These are phyloP conservation scores for Fusarium begoniae DNA, from an alignment of 2,329 filamentous ascomycete species.

Conservation along the genomic window DNA sequence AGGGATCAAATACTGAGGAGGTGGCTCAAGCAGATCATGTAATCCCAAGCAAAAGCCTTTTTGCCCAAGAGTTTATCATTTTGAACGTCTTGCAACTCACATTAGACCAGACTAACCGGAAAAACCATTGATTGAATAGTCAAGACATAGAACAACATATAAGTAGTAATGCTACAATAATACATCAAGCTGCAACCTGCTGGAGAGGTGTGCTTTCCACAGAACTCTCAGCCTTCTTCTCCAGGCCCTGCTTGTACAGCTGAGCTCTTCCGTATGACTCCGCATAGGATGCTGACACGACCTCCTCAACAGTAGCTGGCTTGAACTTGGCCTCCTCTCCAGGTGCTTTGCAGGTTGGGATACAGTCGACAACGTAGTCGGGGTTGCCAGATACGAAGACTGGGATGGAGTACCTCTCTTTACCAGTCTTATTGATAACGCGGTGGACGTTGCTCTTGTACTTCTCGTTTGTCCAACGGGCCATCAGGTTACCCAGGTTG, in stretches of 20 bases:
- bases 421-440: slow-evolving; percentile 61
- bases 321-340: slow-evolving; percentile 39
- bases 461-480: slow-evolving; percentile 59
- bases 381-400: slow-evolving; percentile 64
- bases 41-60: not conserved
- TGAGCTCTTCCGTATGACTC: slow-evolving; percentile 48
- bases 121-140: not conserved
- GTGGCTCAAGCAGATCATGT: not conserved
- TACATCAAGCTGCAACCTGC: not conserved
- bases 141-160: not conserved
- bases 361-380: not conserved
- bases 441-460: slow-evolving; percentile 65
- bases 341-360: not conserved
- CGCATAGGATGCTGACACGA: slow-evolving; percentile 46
- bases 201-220: not conserved
- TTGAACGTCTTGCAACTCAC: no score
- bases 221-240: not conserved
- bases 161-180: not conserved
- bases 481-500: slow-evolving; percentile 61
- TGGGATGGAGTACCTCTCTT: slow-evolving; percentile 64
- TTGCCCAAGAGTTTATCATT: not conserved
- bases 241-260: slow-evolving; percentile 45
- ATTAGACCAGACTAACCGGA: not conserved
- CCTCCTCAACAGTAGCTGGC: slow-evolving; percentile 46
- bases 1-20: not conserved